These are phyloP conservation scores for Posidonia oceanica DNA, from an alignment of 116 monocot genomes.

Conservation along the genomic window DNA sequence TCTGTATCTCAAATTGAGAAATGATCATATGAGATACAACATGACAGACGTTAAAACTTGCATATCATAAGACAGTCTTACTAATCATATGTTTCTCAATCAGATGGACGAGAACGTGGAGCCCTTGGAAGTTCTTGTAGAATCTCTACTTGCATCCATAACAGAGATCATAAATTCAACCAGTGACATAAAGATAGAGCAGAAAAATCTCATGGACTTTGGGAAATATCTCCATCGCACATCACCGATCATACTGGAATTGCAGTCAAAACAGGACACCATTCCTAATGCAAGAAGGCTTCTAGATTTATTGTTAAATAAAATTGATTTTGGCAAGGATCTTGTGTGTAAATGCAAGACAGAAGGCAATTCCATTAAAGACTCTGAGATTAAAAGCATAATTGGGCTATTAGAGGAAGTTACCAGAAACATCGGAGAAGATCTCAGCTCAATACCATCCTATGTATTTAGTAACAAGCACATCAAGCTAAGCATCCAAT, in stretches of 20 bases:
- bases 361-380: constrained; percentile 8
- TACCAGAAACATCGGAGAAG: constrained; percentile 24
- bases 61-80: too few species aligned
- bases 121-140: not conserved
- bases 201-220: constrained; percentile 27
- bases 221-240: constrained; percentile 31
- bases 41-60: too few species aligned
- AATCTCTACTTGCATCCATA: constrained; percentile 18
- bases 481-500: constrained; percentile 14
- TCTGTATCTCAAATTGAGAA: too few species aligned
- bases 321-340: constrained; percentile 31
- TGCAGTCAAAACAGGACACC: constrained; percentile 12
- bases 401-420: constrained; percentile 26
- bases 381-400: constrained; percentile 18
- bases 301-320: constrained; percentile 25
- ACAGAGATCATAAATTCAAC: constrained; percentile 22
- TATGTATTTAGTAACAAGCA: constrained; percentile 18
- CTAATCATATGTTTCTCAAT: too few species aligned
- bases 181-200: constrained; percentile 13
- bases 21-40: too few species aligned
- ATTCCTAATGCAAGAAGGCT: constrained; percentile 10
- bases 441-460: constrained; percentile 33
- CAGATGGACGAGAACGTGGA: too few species aligned
- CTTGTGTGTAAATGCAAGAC: constrained; percentile 27
- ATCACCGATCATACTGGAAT: constrained; percentile 30